Evolutionary conservation across 306 rosid species (phyloP).

Genomic region (Elaeagnus macrophylla): DNA sequence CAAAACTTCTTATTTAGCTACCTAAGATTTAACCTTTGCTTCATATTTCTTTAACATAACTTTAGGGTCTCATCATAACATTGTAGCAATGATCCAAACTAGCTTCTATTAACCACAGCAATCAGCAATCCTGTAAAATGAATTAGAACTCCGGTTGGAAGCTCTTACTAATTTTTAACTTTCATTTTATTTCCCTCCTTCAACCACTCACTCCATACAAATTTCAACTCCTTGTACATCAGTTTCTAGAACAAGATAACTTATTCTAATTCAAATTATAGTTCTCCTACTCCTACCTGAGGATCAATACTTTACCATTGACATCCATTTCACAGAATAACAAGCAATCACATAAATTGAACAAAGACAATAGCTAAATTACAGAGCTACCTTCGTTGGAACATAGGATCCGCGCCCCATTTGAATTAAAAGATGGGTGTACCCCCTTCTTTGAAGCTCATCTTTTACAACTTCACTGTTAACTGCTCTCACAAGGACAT

Average conservation of each 20-base stretch:
- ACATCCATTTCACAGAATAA: neutral
- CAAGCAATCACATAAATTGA: neutral
- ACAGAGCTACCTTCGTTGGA: constrained; percentile 50
- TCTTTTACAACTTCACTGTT: constrained; percentile 39
- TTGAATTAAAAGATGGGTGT: constrained; percentile 64
- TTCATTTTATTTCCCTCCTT: neutral
- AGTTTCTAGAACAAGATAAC: neutral
- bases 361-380: neutral
- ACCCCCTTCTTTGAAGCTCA: constrained; percentile 51
- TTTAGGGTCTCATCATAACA: neutral
- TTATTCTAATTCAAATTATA: too few relatives aligned
- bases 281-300: too few relatives aligned
- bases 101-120: neutral
- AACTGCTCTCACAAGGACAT: constrained; percentile 57
- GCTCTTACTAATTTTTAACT: neutral
- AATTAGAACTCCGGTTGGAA: neutral
- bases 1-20: neutral
- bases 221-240: neutral
- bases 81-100: neutral
- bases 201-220: neutral
- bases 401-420: constrained; percentile 71
- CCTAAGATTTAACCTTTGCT: neutral
- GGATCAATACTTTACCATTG: too few relatives aligned
- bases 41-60: too few relatives aligned
- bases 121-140: neutral